phyloP scores from a whole-genome alignment of 768 basidiomycete genomes.

The Tulasnella sp. region DNA sequence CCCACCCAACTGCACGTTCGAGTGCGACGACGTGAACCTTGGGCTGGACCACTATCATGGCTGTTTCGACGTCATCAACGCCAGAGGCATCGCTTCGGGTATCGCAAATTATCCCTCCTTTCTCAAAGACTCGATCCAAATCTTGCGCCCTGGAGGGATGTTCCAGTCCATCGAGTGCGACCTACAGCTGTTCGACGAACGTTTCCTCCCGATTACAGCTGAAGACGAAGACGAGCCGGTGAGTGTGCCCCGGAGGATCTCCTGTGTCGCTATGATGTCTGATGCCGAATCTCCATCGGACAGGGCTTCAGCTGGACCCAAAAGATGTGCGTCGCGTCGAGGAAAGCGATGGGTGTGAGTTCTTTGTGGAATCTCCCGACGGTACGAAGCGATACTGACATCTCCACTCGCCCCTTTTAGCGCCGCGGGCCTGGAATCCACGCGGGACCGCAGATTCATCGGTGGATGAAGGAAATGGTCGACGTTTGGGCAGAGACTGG shows the following conservation, averaged over 20 bases:
- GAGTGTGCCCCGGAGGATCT: not conserved
- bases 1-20: slow-evolving; percentile 8
- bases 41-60: not conserved
- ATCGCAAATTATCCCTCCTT: slow-evolving; percentile 4
- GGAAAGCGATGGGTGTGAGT: not conserved
- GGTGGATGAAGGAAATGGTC: slow-evolving; percentile 1
- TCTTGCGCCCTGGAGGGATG: not conserved
- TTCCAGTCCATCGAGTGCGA: slow-evolving; percentile 3
- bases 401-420: not conserved
- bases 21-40: not conserved
- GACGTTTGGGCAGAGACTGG: slow-evolving; percentile 6
- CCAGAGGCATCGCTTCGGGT: not conserved
- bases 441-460: not conserved
- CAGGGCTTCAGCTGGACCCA: slow-evolving; percentile 4
- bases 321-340: not conserved
- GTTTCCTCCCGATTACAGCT: not conserved
- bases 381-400: not conserved
- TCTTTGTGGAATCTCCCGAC: not conserved
- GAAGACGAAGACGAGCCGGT: slow-evolving; percentile 5
- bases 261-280: not conserved
- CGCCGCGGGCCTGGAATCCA: not conserved
- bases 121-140: not conserved
- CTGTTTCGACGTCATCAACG: slow-evolving; percentile 4
- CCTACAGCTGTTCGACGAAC: slow-evolving; percentile 2
- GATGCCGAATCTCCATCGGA: not conserved